Base-by-base conservation (phyloP, 805 yeast species). In the Starmera pachycereana region DNA sequence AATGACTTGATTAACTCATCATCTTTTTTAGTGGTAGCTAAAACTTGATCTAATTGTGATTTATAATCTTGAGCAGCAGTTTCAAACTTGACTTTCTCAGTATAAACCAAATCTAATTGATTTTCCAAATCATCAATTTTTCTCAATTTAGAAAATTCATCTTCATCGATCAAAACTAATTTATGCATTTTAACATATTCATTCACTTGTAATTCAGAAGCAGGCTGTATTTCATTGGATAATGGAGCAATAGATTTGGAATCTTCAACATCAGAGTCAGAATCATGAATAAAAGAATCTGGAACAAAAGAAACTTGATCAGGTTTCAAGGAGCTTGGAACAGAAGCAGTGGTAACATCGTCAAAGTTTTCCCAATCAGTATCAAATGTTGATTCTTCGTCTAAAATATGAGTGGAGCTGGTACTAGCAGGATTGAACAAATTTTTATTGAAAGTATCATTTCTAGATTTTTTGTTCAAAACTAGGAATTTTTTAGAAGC, bases 321-420 rank as follows among this genome's bases (percentile, higher is more conserved):
- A 22, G 32, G 18, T 4, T 12, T 43, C 37, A 40, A 30, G 54
- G 49, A 1, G 51, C 44, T 8, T 40, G 34, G 44, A 16, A 27
- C 35, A 6, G 54, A 38, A 22, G 27, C 27, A 4, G 37, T 10
- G 2, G 55, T 48, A 2, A 47, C 40, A 16, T 49, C 50, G 29
- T 49, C 55, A 41, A 49, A 50, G 40, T 54, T 50, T 35, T 58
- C 62, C 59, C 59, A 54, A 8, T 52, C 56, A 11, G 31, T 42
- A 30, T 48, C 45, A 22, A 40, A 37, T 6, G 51, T 34, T 3
- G 52, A 29, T 27, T 37, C 40, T 25, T 51, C 58, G 10, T 50
- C 53, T 19, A 44, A 45, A 16, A 54, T 40, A 14, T 48, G 35
- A 6, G 45, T 47, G 2, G 59, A 53, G 6, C 49, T 44, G 47